Base-by-base conservation (phyloP, 2,329 filamentous ascomycete genomes). In the Grosmannia penicillata region DNA sequence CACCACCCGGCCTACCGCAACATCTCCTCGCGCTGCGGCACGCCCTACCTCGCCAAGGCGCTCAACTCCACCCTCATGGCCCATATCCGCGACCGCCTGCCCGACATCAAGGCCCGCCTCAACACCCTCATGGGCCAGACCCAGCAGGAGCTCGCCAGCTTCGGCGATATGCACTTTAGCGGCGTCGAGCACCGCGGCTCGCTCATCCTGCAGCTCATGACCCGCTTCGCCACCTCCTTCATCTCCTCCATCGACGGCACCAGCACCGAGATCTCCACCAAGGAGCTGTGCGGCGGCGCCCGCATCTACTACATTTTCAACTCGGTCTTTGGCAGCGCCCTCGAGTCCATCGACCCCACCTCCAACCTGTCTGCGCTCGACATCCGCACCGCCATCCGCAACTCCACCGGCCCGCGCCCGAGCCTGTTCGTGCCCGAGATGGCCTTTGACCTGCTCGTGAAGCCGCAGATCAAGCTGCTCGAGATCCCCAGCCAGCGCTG, bases 51-150 rank as follows among this genome's bases (percentile, higher is more conserved):
- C 40, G 91, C 91, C 37, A 95, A 91, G 65, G 94, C 84, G 13
- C 70, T 98, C 44, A 98, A 96, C 60, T 80, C 80, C 31, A 98
- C 91, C 11, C 70, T 98, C 47, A 96, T 98, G 91, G 64, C 77
- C 18, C 91, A 98, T 54, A 98, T 98, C 54, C 82, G 91, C 43
- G 91, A 98, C 56, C 77, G 91, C 33, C 65, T 98, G 50, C 91
- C 91, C 23, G 91, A 98, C 57, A 98, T 98, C 66, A 98, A 98
- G 62, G 91, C 91, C 36, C 79, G 91, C 39, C 70, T 98, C 44
- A 98, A 98, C 59, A 98, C 91, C 1, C 66, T 98, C 37, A 98
- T 98, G 91, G 91, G 91, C n/a, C 91, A 98, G 60, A 96, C 91
- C 35, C 91, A 98, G 56, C 91, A 98, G 63, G 91, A 98, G 58